A percentile compares a stretch with the other conserved stretches of the same genome.
Evolutionary conservation across 192 early-diverging fungal species (phyloP).

Genomic region (Podochytrium sp.): DNA sequence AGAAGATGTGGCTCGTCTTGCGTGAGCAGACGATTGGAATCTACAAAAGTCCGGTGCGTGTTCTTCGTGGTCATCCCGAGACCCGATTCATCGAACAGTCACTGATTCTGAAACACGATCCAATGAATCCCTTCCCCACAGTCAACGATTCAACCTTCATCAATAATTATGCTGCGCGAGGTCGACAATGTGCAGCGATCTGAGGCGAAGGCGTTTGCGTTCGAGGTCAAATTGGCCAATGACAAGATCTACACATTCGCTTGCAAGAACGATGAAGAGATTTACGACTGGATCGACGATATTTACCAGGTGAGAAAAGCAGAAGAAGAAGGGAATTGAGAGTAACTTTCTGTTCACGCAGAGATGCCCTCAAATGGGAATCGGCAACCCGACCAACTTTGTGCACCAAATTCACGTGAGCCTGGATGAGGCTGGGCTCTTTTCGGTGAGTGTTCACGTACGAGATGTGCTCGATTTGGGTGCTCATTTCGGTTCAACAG

Average conservation of each 20-base stretch:
- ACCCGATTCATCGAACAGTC: too few species aligned
- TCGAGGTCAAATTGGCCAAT: constrained; percentile 84
- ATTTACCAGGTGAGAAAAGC: constrained; percentile 78
- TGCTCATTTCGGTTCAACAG: constrained; percentile 41
- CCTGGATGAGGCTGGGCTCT: constrained; percentile 53
- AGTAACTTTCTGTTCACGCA: constrained; percentile 27
- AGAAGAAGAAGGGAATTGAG: neutral
- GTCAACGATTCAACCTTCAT: neutral
- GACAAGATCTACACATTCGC: constrained; percentile 90
- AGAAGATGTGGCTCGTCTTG: constrained; percentile 85
- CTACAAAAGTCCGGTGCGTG: too few species aligned
- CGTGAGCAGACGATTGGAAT: constrained; percentile 89
- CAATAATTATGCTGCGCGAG: constrained; percentile 88
- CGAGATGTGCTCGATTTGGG: neutral
- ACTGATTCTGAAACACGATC: neutral
- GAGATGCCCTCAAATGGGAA: constrained; percentile 72
- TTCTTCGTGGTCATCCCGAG: too few species aligned
- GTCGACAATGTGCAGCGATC: constrained; percentile 83
- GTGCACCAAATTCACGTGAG: constrained; percentile 79
- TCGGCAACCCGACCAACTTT: constrained; percentile 81
- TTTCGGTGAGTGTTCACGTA: constrained; percentile 38
- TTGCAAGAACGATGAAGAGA: constrained; percentile 93
- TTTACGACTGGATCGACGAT: constrained; percentile 98
- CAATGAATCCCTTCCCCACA: neutral
- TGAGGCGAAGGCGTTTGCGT: constrained; percentile 88